These are phyloP conservation scores for Sugiyamaella smithiae DNA, from an alignment of 805 yeast genomes.

Conservation along the genomic window DNA sequence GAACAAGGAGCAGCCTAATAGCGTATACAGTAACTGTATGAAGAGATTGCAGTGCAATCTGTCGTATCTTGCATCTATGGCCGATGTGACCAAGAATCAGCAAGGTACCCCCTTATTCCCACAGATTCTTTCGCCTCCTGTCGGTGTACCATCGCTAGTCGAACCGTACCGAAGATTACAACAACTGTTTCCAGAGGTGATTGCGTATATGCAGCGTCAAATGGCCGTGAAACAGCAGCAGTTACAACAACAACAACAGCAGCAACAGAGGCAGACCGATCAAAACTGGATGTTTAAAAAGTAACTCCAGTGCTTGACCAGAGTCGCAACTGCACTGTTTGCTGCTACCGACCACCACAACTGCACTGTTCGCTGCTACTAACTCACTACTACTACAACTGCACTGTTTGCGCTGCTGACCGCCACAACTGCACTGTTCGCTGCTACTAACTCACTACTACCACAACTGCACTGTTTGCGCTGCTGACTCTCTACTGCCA, in stretches of 20 bases:
- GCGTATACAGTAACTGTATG: slow-evolving; percentile 29
- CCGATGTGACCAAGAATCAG: slow-evolving; percentile 26
- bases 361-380: too few species aligned
- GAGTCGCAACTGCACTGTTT: too few species aligned
- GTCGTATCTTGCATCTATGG: slow-evolving; percentile 33
- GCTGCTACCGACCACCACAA: too few species aligned
- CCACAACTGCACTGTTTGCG: too few species aligned
- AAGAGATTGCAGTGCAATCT: slow-evolving; percentile 36
- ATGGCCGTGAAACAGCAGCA: slow-evolving; percentile 25
- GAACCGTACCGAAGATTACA: slow-evolving; percentile 34
- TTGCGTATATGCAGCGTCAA: slow-evolving; percentile 24
- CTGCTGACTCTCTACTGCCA: too few species aligned
- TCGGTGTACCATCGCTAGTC: slow-evolving; percentile 30
- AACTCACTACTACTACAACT: too few species aligned
- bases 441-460: too few species aligned
- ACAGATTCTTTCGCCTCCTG: slow-evolving; percentile 32
- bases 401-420: too few species aligned
- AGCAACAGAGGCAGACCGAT: slow-evolving; percentile 21
- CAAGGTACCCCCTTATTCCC: slow-evolving; percentile 28
- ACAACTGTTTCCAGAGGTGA: slow-evolving; percentile 30
- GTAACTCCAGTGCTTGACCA: too few species aligned
- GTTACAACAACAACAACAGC: slow-evolving; percentile 26
- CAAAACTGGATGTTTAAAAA: slow-evolving; percentile 1
- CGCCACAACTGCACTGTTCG: too few species aligned
- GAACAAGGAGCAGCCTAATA: slow-evolving; percentile 20